These are phyloP conservation scores for Toxoplasma gondii DNA, from an alignment of 169 alveolate species.

Conservation along the genomic window DNA sequence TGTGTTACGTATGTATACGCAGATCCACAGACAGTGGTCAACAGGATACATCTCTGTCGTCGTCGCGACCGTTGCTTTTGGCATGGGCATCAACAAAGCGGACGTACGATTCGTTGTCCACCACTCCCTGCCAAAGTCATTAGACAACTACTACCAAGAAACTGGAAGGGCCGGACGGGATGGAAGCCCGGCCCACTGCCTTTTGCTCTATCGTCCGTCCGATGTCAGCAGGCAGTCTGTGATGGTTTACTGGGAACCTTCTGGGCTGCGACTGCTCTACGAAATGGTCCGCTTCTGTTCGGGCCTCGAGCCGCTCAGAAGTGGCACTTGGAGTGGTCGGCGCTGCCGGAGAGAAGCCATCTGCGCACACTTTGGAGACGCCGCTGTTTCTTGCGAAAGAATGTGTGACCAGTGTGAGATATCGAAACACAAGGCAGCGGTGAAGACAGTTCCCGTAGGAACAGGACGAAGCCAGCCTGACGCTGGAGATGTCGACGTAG, in stretches of 20 bases:
- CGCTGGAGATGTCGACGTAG: neutral
- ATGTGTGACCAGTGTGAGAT: conserved; percentile 49
- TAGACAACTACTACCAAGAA: conserved; percentile 97
- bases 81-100: conserved; percentile 99
- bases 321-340: neutral
- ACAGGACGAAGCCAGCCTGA: neutral
- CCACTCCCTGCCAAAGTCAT: conserved; percentile 94
- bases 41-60: conserved; percentile 88
- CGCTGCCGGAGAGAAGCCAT: conserved; percentile 41
- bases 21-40: conserved; percentile 81
- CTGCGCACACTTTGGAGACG: conserved; percentile 48
- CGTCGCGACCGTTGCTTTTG: conserved; percentile 92
- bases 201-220: conserved; percentile 42
- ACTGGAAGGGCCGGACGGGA: conserved; percentile 98
- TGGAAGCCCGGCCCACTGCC: conserved; percentile 72
- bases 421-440: neutral
- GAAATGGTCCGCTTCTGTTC: conserved; percentile 45
- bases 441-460: neutral
- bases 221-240: conserved; percentile 58
- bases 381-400: conserved; percentile 24
- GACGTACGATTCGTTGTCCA: conserved; percentile 98
- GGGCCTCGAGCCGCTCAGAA: neutral
- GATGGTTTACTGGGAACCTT: conserved; percentile 62
- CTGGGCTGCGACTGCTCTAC: conserved; percentile 56
- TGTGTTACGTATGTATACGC: neutral